Evolutionary conservation across 257 asterid species (phyloP).

Genomic region (Fraxinus anomala): DNA sequence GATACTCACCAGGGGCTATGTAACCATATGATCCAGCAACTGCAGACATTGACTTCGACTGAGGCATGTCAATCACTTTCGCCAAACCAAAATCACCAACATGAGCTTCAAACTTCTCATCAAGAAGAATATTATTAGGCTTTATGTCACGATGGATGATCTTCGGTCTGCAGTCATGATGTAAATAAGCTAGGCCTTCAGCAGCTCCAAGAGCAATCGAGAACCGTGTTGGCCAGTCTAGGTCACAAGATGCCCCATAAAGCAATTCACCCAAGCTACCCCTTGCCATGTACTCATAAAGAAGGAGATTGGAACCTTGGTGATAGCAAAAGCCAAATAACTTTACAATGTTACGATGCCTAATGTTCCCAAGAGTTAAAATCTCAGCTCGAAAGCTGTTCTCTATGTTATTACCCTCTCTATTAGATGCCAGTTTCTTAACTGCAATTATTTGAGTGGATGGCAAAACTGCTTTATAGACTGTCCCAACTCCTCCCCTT

Average conservation of each 20-base stretch:
- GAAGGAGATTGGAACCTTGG: conserved; percentile 84
- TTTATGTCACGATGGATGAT: conserved; percentile 89
- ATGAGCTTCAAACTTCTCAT: conserved; percentile 89
- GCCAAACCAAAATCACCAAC: conserved; percentile 98
- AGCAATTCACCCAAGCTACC: conserved; percentile 94
- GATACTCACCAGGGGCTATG: conserved; percentile 86
- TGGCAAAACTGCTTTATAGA: conserved; percentile 77
- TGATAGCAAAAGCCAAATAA: conserved; percentile 85
- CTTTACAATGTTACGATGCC: conserved; percentile 94
- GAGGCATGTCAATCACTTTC: conserved; percentile 95
- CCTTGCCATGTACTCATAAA: conserved; percentile 83
- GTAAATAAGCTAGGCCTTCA: conserved; percentile 84
- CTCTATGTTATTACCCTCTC: conserved; percentile 75
- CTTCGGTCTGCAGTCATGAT: conserved; percentile 88
- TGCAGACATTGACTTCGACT: conserved; percentile 88
- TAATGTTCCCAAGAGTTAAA: conserved; percentile 75
- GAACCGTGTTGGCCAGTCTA: conserved; percentile 85
- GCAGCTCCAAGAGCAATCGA: conserved; percentile 83
- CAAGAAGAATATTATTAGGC: conserved; percentile 82
- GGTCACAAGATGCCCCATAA: conserved; percentile 53
- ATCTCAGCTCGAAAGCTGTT: conserved; percentile 83
- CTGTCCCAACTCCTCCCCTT: conserved; percentile 86
- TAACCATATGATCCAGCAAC: conserved; percentile 98
- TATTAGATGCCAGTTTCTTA: conserved; percentile 75
- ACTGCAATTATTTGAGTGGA: conserved; percentile 69